Percentiles rank a stretch among this genome's conserved stretches.
These are phyloP conservation scores for Vitis hybrid DNA, from an alignment of 177 flowering plant species.

Conservation along the genomic window DNA sequence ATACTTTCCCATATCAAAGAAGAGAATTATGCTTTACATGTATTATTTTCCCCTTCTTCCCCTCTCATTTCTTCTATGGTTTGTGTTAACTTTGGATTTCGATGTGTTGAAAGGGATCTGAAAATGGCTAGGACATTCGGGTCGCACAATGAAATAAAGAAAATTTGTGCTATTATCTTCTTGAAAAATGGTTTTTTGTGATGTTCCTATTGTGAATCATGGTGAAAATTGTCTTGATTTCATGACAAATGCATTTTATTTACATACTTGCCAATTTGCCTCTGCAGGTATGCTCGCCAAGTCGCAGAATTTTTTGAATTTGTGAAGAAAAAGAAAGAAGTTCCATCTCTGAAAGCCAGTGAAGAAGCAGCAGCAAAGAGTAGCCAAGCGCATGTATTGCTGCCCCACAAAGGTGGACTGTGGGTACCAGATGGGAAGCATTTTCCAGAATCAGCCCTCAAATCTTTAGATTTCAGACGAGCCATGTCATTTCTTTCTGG, in stretches of 20 bases:
- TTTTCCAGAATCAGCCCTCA: conserved; percentile 63
- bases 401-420: conserved; percentile 56
- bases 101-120: too few relatives aligned
- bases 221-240: neutral
- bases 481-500: conserved; percentile 71
- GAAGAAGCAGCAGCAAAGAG: conserved; percentile 17
- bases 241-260: neutral
- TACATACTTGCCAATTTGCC: neutral
- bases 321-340: conserved; percentile 87
- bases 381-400: conserved; percentile 37
- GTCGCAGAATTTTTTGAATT: conserved; percentile 92
- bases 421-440: conserved; percentile 62
- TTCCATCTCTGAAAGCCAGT: conserved; percentile 24
- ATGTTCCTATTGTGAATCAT: neutral
- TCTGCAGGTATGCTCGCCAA: conserved; percentile 89
- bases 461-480: conserved; percentile 59
- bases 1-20: neutral
- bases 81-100: too few relatives aligned
- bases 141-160: too few relatives aligned
- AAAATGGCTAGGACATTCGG: too few relatives aligned
- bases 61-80: too few relatives aligned
- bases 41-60: too few relatives aligned
- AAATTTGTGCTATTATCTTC: neutral
- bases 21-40: too few relatives aligned
- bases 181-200: neutral